Base-by-base conservation (phyloP, 177 flowering plant genomes). In the Vitis hybrid region DNA sequence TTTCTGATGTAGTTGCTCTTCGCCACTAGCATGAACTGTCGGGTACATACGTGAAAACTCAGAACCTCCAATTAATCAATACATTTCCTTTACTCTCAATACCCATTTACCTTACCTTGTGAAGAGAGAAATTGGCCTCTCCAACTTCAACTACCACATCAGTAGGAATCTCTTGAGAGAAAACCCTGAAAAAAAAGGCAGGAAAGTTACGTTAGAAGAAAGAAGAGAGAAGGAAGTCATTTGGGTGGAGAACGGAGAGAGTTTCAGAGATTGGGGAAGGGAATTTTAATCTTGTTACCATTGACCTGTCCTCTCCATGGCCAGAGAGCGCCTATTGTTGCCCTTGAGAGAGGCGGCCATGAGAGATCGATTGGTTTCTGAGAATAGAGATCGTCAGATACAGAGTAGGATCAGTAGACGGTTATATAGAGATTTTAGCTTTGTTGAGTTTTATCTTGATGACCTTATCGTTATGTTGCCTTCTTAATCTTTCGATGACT, bases 261-360 rank as follows among this genome's bases (percentile, higher is more conserved):
- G 8, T 26, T 1, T 49, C 3, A 2, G 51, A 13, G 18, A 23
- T 57, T 14, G 4, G 11, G 30, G 11, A 13, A 11, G 59, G 3
- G 11, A 6, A 9, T 19, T 7, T 1, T 26, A 26, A 2, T 12
- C 10, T 9, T 51, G 3, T 51, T 84, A 92, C 97, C 97, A 92
- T 57, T 92, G 89, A 66, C 91, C 93, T 63, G 97, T 94, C 69
- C 97, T 88, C 75, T 89, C 91, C 95, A 89, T 89, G 67, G 97
- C 92, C 12, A 75, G 15, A 39, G 97, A 90, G 34, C 80, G 69
- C 61, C 89, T 83, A 62, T 67, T 66, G 76, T 54, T 78, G 71
- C 64, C 70, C 60, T 71, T 83, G 6, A 58, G 55, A 49, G 81
- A 64, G 51, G 82, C 18, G 61, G 80, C 62, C 75, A 74, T 71